Evolutionary conservation across 257 asterid species (phyloP).

Genomic region (Cruciata laevipes): DNA sequence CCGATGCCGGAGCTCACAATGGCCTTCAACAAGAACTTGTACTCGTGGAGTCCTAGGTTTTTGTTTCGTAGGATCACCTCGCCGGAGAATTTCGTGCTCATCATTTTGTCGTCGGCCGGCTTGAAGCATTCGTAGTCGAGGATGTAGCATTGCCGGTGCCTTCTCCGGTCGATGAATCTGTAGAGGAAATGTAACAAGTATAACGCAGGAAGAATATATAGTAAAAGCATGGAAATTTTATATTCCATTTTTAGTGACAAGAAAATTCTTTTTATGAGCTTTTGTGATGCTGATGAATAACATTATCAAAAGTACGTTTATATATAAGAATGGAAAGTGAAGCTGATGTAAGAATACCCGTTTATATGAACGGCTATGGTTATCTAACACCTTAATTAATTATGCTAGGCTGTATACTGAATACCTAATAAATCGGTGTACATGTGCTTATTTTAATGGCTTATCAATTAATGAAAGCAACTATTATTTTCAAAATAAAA

Average conservation of each 20-base stretch:
- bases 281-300: not conserved
- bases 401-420: not conserved
- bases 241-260: not conserved
- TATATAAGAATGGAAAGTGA: not conserved
- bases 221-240: conserved; percentile 8
- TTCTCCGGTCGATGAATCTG: conserved; percentile 18
- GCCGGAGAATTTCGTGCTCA: conserved; percentile 57
- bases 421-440: not conserved
- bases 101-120: conserved; percentile 43
- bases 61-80: conserved; percentile 62
- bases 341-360: not conserved
- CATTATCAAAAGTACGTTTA: too few relatives aligned
- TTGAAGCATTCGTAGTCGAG: conserved; percentile 72
- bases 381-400: not conserved
- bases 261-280: not conserved
- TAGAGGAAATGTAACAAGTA: conserved; percentile 27
- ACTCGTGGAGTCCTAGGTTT: conserved; percentile 58
- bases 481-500: too few relatives aligned
- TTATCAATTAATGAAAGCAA: too few relatives aligned
- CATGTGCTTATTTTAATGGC: not conserved
- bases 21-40: conserved; percentile 68
- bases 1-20: conserved; percentile 87
- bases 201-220: conserved; percentile 39
- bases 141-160: conserved; percentile 54
- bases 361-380: not conserved